Evolutionary conservation across 495 filamentous ascomycete genomes (phyloP), one percentile per base, ranked within the genome.

Genomic region (Podospora pseudocomata): DNA sequence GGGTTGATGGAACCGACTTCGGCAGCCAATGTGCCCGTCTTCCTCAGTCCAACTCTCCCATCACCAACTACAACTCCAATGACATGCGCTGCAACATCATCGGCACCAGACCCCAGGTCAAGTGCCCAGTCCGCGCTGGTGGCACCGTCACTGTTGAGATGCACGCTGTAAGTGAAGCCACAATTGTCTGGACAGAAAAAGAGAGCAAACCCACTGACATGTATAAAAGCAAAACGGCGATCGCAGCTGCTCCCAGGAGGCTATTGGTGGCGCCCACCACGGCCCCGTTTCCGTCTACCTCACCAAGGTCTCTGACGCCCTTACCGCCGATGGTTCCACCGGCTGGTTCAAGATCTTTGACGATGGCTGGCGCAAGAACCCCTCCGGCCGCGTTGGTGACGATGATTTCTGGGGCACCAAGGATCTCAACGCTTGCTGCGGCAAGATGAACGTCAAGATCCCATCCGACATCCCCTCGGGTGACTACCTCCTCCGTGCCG

Each of bases 271-370:
- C 18, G 78, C 78, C 16, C 81, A 82, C 75, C 76, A 79, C 76
- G 80, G 81, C 11, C 81, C 82, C 18, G 81, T 87, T 2, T 75
- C 83, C 39, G 83, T 81, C 5, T 88, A 87, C 79, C 79, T 88
- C 70, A 76, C 79, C 69, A 81, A 83, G 63, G 86, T 87, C 15
- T 19, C 72, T 20, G 81, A 87, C 70, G 81, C 86, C 3, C 73
- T 78, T 18, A 78, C 75, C 11, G 84, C 83, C 27, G 77, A 80
- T 68, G 81, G 82, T 4, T 74, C 76, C 0, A 63, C 75, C 0
- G 73, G 79, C 4, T 87, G 84, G 85, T 84, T 83, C 74, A 86
- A 87, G 77, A 75, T 84, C 72, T 85, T 78, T 75, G 75, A 81
- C 60, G 80, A 84, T 67, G 77, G 78, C 54, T 84, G 82, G 80